Conservation (phyloP, 2,329 filamentous ascomycete genomes). For the Diplodia seriata region DNA sequence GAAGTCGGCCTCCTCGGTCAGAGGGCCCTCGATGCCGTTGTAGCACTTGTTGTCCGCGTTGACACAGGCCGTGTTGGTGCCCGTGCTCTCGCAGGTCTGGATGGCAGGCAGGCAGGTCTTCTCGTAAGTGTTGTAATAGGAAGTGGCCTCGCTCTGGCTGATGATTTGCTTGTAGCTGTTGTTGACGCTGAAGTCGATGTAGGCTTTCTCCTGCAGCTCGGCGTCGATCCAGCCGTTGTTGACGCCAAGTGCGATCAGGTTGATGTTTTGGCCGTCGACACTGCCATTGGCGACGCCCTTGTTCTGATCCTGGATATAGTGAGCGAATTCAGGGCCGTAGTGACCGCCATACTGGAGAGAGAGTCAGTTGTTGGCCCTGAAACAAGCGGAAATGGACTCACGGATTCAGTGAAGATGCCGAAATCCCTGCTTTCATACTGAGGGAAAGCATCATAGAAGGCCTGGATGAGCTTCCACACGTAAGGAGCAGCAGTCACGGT, state of each 20-base stretch:
- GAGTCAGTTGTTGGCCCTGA: not conserved
- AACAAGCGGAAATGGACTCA: not conserved
- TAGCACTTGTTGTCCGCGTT: slow-evolving; percentile 49
- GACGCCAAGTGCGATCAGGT: slow-evolving; percentile 23
- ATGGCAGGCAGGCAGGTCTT: slow-evolving; percentile 31
- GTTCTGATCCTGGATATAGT: slow-evolving; percentile 34
- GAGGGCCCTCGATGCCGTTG: slow-evolving; percentile 53
- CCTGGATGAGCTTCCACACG: slow-evolving; percentile 66
- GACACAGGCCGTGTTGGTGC: slow-evolving; percentile 30
- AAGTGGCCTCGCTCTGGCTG: slow-evolving; percentile 13
- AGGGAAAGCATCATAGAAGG: slow-evolving; percentile 41
- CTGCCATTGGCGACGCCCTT: slow-evolving; percentile 1
- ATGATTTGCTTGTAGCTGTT: slow-evolving; percentile 32
- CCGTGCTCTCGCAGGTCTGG: slow-evolving; percentile 26
- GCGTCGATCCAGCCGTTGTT: slow-evolving; percentile 55
- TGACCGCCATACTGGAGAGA: slow-evolving; percentile 27
- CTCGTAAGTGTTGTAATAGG: slow-evolving; percentile 28
- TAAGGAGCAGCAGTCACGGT: slow-evolving; percentile 57
- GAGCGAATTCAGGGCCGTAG: slow-evolving; percentile 31
- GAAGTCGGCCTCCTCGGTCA: slow-evolving; percentile 27
- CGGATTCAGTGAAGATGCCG: slow-evolving; percentile 35
- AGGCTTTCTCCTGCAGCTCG: slow-evolving; percentile 33
- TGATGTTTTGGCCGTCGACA: slow-evolving; percentile 33
- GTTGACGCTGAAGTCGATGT: slow-evolving; percentile 32
- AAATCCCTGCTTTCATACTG: slow-evolving; percentile 42